A percentile compares a stretch with the other conserved stretches of the same genome.
These are phyloP conservation scores for Russula sp. DNA, from an alignment of 768 basidiomycete species.

Conservation along the genomic window DNA sequence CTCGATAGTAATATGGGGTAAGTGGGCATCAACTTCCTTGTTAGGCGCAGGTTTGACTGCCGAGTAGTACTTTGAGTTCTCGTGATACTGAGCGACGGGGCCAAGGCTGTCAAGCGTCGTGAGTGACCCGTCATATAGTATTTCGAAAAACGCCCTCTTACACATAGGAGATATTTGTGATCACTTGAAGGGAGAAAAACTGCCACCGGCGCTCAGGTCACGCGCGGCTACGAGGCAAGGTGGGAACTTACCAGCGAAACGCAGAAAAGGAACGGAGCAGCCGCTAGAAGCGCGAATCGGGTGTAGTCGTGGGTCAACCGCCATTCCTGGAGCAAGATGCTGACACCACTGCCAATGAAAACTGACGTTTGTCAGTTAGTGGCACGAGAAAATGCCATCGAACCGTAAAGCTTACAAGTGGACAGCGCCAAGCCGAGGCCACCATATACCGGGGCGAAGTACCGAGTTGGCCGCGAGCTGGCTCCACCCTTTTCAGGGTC, in stretches of 20 bases:
- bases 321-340: slow-evolving; percentile 57
- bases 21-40: slow-evolving; percentile 52
- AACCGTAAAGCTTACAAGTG: slow-evolving; percentile 39
- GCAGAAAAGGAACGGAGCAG: slow-evolving; percentile 68
- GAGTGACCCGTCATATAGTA: neutral
- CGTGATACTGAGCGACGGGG: slow-evolving; percentile 78
- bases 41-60: slow-evolving; percentile 57
- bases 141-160: slow-evolving; percentile 32
- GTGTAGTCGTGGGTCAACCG: slow-evolving; percentile 55
- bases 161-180: slow-evolving; percentile 62
- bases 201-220: slow-evolving; percentile 26
- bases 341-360: slow-evolving; percentile 60
- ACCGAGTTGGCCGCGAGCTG: slow-evolving; percentile 36
- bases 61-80: slow-evolving; percentile 82
- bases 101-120: slow-evolving; percentile 46
- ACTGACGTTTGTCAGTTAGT: slow-evolving; percentile 34
- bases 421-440: slow-evolving; percentile 65
- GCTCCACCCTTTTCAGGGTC: slow-evolving; percentile 50
- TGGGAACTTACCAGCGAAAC: slow-evolving; percentile 55
- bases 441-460: slow-evolving; percentile 67
- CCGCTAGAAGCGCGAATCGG: slow-evolving; percentile 61
- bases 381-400: neutral
- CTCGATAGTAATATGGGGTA: slow-evolving; percentile 75
- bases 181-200: slow-evolving; percentile 71
- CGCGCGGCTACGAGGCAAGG: neutral